Conservation (phyloP, 1,139 yeast species). For the Yamadazyma aaseri region DNA sequence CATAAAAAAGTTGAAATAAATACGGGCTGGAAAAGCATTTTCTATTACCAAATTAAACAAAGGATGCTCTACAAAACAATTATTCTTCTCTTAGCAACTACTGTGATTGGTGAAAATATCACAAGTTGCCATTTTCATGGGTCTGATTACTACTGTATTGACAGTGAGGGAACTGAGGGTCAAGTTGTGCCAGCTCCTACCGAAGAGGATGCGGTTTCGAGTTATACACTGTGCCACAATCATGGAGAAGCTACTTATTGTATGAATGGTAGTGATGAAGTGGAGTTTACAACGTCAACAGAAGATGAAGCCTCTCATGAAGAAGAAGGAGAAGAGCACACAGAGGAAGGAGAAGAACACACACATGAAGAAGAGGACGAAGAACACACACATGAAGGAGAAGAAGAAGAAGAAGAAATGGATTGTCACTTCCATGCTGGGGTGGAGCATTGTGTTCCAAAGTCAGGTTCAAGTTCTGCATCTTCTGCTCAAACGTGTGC, state of each 20-base stretch:
- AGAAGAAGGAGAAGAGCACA: background rate
- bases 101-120: conserved; percentile 15
- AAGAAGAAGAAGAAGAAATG: conserved; percentile 12
- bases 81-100: conserved; percentile 26
- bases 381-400: conserved; percentile 1
- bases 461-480: conserved; percentile 4
- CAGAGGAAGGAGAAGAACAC: conserved; percentile 2
- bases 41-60: conserved; percentile 11
- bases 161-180: conserved; percentile 29
- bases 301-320: conserved; percentile 2
- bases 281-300: conserved; percentile 17
- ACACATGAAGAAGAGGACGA: background rate
- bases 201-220: conserved; percentile 18
- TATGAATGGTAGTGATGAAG: conserved; percentile 21
- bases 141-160: conserved; percentile 22
- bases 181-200: conserved; percentile 22
- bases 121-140: conserved; percentile 31
- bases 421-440: conserved; percentile 42
- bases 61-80: conserved; percentile 21
- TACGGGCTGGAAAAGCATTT: no score
- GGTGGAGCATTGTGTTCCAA: conserved; percentile 34
- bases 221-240: conserved; percentile 28
- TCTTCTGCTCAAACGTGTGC: conserved; percentile 12
- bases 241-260: conserved; percentile 28
- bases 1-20: no score